Base-by-base conservation (phyloP, 1,284 basidiomycete genomes). In the Apiotrichum domesticum region DNA sequence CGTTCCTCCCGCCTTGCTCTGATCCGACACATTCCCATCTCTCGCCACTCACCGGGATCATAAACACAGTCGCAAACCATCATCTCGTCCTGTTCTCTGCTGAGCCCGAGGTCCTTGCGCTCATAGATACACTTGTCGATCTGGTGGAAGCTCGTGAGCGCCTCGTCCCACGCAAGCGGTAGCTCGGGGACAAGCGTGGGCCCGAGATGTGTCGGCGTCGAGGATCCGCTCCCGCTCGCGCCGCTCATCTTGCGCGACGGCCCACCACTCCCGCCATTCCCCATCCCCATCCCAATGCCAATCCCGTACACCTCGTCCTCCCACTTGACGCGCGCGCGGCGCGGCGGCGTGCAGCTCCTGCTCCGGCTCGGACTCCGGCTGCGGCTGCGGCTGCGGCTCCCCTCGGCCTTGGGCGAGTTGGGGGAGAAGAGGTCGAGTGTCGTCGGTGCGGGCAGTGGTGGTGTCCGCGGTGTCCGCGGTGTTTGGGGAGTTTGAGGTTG, bases 31-130 rank as follows among this genome's bases (percentile, higher is more conserved):
- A 21, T 21, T 21, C 21, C 21, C 21, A 21, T 21, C 21, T 21
- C 21, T 21, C 21, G 21, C 21, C 41, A 85, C 87, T 81, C 75
- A 95, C 91, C 86, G 72, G 82, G 83, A 59, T 87, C 84, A 74
- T 85, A 92, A 55, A 79, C 78, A 78, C 93, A 97, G 72, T 63
- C 93, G 79, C 93, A 97, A 44, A 86, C 85, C 87, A 92, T 91
- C 76, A 89, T 87, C 79, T 97, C 93, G 67, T 89, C 82, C 56
- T 87, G 84, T 75, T 94, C 91, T 70, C 87, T 85, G 47, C 88
- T 90, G 66, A 85, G 82, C 10, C 96, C 96, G 54, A 98, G 79
- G 43, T 86, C 83, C 71, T 87, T 87, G 75, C 87, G 87, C 79
- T 95, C 90, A 73, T 98, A 97, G 66, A 85, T 85, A 71, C 94